These are phyloP conservation scores for Orbilia oligospora DNA, from an alignment of 2,329 filamentous ascomycete genomes.

Conservation along the genomic window DNA sequence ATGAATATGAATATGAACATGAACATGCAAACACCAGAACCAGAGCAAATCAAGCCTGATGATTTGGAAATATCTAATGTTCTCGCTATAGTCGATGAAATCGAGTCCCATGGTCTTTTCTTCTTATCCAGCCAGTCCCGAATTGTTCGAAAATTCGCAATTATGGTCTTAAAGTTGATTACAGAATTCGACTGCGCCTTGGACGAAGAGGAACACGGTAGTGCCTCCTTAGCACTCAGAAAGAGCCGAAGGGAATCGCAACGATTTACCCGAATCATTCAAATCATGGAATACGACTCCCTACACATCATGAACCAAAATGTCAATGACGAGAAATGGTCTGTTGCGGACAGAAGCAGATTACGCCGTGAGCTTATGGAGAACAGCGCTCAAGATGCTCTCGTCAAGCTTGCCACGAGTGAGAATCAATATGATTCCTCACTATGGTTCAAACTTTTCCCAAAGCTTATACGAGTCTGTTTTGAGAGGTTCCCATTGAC, in stretches of 20 bases:
- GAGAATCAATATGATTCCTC: conserved; percentile 95
- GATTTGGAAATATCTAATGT: conserved; percentile 78
- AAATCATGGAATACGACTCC: conserved; percentile 91
- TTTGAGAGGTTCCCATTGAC: conserved; percentile 93
- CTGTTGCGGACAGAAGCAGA: conserved; percentile 91
- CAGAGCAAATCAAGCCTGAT: conserved; percentile 45
- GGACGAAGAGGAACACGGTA: conserved; percentile 77
- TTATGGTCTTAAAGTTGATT: conserved; percentile 91
- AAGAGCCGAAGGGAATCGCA: conserved; percentile 49
- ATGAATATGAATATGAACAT: conserved; percentile 50
- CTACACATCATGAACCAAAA: conserved; percentile 81
- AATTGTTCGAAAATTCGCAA: conserved; percentile 87
- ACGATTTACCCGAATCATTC: conserved; percentile 79
- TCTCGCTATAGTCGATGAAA: conserved; percentile 94
- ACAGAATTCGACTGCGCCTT: conserved; percentile 93
- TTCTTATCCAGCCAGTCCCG: conserved; percentile 97
- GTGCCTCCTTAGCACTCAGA: conserved; percentile 60
- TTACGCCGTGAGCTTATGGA: conserved; percentile 90
- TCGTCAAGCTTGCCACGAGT: conserved; percentile 95
- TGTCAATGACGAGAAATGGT: conserved; percentile 90
- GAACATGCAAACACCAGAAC: conserved; percentile 49
- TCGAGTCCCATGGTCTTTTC: conserved; percentile 96
- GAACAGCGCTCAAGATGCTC: conserved; percentile 83
- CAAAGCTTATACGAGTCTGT: conserved; percentile 90
- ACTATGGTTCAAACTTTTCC: conserved; percentile 98